Conservation (phyloP, 2,329 filamentous ascomycete genomes). For the Cercospora zeae-maydis region DNA sequence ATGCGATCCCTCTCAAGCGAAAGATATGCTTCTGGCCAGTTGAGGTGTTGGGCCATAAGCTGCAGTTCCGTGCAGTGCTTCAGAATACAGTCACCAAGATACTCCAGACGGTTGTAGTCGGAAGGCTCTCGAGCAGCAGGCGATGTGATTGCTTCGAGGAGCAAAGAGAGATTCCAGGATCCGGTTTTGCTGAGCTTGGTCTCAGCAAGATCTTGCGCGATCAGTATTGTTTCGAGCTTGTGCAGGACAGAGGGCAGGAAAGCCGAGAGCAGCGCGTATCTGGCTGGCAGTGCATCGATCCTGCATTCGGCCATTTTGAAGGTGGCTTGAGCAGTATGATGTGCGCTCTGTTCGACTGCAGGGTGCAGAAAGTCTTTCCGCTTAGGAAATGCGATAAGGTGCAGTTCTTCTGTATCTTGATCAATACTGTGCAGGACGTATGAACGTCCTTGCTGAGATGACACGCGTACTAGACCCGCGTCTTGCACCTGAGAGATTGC, state of each 20-base stretch:
- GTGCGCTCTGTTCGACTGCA: conserved; percentile 10
- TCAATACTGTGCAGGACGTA: conserved; percentile 20
- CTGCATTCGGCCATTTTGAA: conserved; percentile 50
- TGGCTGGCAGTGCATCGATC: conserved; percentile 45
- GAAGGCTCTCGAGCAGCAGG: conserved; percentile 56
- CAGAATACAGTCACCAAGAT: conserved; percentile 78
- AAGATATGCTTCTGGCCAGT: conserved; percentile 74
- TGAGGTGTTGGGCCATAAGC: conserved; percentile 56
- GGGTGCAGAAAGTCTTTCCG: conserved; percentile 59
- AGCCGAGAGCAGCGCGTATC: conserved; percentile 50
- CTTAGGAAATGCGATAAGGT: conserved; percentile 45
- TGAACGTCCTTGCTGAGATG: conserved; percentile 15
- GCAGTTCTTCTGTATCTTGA: conserved; percentile 5
- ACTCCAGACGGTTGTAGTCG: conserved; percentile 82
- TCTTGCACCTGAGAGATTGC: not conserved
- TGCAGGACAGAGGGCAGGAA: conserved; percentile 72
- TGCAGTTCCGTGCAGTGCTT: conserved; percentile 71
- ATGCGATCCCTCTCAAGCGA: conserved; percentile 61
- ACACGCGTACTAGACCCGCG: conserved; percentile 22
- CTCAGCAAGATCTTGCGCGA: conserved; percentile 58
- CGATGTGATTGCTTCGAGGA: conserved; percentile 68
- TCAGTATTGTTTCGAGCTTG: conserved; percentile 61
- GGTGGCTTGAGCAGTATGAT: conserved; percentile 45
- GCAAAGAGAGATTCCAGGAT: conserved; percentile 55
- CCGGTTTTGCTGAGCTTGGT: conserved; percentile 50